phyloP scores from a whole-genome alignment of 495 filamentous ascomycete genomes.

The Apodospora peruviana region DNA sequence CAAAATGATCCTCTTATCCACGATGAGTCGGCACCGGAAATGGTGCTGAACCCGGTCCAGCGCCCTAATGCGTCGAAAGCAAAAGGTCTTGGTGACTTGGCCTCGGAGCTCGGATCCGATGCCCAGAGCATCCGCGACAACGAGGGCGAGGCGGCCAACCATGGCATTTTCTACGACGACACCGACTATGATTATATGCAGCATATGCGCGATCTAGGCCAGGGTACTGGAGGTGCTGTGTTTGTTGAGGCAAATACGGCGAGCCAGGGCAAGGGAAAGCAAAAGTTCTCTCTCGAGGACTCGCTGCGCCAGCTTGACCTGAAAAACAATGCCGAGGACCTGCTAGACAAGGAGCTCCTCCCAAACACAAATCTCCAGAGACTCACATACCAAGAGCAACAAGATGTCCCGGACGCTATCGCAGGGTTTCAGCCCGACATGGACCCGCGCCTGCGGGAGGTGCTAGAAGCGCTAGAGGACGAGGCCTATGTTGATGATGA shows the following conservation, averaged over 20 bases:
- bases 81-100: conserved; percentile 65
- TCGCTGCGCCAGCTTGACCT: conserved; percentile 64
- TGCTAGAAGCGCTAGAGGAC: conserved; percentile 90
- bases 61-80: conserved; percentile 34
- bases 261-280: conserved; percentile 63
- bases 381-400: conserved; percentile 85
- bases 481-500: conserved; percentile 93
- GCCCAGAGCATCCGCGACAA: conserved; percentile 63
- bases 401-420: conserved; percentile 85
- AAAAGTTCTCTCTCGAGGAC: conserved; percentile 66
- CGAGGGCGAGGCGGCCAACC: conserved; percentile 91
- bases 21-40: conserved; percentile 72
- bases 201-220: conserved; percentile 79
- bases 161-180: conserved; percentile 85
- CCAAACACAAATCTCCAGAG: conserved; percentile 66
- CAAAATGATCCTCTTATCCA: conserved; percentile 96
- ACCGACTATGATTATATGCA: conserved; percentile 99
- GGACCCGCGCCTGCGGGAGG: conserved; percentile 90
- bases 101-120: conserved; percentile 65
- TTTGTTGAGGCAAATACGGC: conserved; percentile 71
- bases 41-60: conserved; percentile 62
- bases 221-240: conserved; percentile 55
- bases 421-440: conserved; percentile 96
- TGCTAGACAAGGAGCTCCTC: conserved; percentile 64
- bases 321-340: conserved; percentile 48